A percentile compares a stretch with the other conserved stretches of the same genome.
Conservation (phyloP, 2,329 filamentous ascomycete species). For the Colletotrichum sp. region DNA sequence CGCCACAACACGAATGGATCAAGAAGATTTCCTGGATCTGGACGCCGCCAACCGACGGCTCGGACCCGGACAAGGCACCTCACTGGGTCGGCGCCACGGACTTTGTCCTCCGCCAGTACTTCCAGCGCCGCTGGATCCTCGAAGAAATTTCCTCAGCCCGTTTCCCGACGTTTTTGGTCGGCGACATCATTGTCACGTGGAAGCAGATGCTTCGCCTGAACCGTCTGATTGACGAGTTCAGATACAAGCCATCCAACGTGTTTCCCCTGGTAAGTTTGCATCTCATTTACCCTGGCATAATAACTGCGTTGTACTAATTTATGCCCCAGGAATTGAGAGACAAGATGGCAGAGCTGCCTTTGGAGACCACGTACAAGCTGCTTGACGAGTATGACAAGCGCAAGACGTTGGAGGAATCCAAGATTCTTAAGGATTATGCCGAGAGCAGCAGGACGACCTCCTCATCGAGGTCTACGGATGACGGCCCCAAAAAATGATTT, state of each 20-base stretch:
- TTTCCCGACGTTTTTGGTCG: constrained; percentile 32
- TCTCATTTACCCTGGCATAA: not conserved
- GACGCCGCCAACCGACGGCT: constrained; percentile 24
- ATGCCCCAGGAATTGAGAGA: constrained; percentile 15
- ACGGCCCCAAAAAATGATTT: not conserved
- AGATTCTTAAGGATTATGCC: constrained; percentile 18
- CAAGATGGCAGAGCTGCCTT: constrained; percentile 25
- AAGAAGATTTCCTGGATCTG: constrained; percentile 29
- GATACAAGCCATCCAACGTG: constrained; percentile 33
- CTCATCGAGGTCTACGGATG: constrained; percentile 16
- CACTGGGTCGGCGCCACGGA: constrained; percentile 28
- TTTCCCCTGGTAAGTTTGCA: constrained; percentile 26
- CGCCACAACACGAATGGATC: constrained; percentile 34
- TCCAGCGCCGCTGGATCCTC: constrained; percentile 40
- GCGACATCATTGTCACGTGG: constrained; percentile 40
- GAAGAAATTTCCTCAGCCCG: constrained; percentile 38
- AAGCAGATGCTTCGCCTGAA: constrained; percentile 38
- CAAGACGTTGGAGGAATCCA: constrained; percentile 22
- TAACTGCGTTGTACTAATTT: not conserved
- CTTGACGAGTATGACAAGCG: constrained; percentile 24
- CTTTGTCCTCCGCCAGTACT: constrained; percentile 35
- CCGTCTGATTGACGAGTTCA: constrained; percentile 39
- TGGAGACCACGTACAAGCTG: constrained; percentile 24
- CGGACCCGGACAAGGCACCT: constrained; percentile 23
- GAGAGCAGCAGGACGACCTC: constrained; percentile 19